phyloP scores from a whole-genome alignment of 805 yeast genomes.

The Spencermartinsiella europaea region DNA sequence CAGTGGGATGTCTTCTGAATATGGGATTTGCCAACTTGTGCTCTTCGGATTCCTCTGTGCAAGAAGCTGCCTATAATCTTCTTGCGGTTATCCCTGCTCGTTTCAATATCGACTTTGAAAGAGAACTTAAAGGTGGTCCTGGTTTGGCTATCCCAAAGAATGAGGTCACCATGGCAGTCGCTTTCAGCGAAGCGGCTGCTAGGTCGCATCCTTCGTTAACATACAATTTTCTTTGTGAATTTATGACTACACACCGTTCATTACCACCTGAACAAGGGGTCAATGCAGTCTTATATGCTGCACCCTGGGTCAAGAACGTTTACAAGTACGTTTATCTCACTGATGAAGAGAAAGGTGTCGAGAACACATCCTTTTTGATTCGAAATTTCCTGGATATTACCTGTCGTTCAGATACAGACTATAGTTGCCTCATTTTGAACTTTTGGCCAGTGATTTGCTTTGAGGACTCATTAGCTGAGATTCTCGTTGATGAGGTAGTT shows the following conservation, averaged over 20 bases:
- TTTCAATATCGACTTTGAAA: conserved; percentile 56
- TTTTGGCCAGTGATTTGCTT: conserved; percentile 64
- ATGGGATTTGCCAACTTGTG: conserved; percentile 64
- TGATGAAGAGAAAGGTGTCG: conserved; percentile 56
- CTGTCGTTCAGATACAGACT: conserved; percentile 41
- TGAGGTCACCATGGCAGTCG: conserved; percentile 53
- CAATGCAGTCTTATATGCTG: conserved; percentile 45
- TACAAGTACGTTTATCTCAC: conserved; percentile 48
- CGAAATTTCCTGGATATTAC: conserved; percentile 59
- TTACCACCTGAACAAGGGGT: conserved; percentile 25
- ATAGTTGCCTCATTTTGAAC: conserved; percentile 51
- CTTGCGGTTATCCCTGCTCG: conserved; percentile 57
- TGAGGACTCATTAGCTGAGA: conserved; percentile 53
- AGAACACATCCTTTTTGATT: conserved; percentile 53
- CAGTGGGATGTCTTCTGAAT: conserved; percentile 58
- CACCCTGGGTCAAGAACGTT: conserved; percentile 74
- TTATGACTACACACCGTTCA: conserved; percentile 43
- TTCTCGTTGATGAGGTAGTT: conserved; percentile 68
- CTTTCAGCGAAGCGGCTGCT: conserved; percentile 56
- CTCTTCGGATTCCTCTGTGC: conserved; percentile 52
- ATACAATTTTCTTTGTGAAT: conserved; percentile 46
- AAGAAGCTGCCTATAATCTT: conserved; percentile 58
- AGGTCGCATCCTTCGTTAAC: conserved; percentile 53
- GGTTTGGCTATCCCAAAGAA: conserved; percentile 67
- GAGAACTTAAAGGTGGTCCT: conserved; percentile 48